Conservation (phyloP, 495 filamentous ascomycete species). For the Aspergillus hancockii region DNA sequence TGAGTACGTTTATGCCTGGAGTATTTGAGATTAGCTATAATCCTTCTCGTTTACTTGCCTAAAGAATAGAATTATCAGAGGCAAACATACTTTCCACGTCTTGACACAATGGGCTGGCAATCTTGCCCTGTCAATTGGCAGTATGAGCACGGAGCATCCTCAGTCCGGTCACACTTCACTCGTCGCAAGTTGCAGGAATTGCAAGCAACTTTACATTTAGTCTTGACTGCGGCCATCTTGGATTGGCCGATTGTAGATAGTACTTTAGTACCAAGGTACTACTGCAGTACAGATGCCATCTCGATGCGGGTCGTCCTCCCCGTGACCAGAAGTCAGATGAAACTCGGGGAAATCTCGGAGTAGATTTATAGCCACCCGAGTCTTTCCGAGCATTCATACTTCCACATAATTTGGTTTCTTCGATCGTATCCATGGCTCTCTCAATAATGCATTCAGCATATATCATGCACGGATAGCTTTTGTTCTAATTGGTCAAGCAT, state of each 20-base stretch:
- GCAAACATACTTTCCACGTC: slow-evolving; percentile 14
- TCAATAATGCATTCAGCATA: too few species aligned
- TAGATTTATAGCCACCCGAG: neutral
- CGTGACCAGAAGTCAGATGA: neutral
- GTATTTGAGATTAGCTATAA: neutral
- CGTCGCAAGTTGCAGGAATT: slow-evolving; percentile 10
- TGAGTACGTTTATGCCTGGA: neutral
- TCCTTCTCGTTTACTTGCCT: neutral
- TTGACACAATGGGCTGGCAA: slow-evolving; percentile 13
- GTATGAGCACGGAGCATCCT: slow-evolving; percentile 9
- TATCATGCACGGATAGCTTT: too few species aligned
- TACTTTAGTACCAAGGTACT: too few species aligned
- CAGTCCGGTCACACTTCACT: slow-evolving; percentile 8
- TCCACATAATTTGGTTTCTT: neutral
- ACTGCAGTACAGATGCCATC: too few species aligned
- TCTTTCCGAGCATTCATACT: neutral
- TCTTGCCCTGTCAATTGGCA: slow-evolving; percentile 5
- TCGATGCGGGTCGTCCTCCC: neutral
- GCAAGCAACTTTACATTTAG: slow-evolving; percentile 11
- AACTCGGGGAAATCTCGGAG: neutral
- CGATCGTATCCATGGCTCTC: too few species aligned
- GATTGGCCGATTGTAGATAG: neutral
- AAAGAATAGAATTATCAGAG: neutral
- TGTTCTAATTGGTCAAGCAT: too few species aligned
- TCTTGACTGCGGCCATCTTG: neutral